These are phyloP conservation scores for Epichloe coenophiala DNA, from an alignment of 2,329 filamentous ascomycete genomes.

Conservation along the genomic window DNA sequence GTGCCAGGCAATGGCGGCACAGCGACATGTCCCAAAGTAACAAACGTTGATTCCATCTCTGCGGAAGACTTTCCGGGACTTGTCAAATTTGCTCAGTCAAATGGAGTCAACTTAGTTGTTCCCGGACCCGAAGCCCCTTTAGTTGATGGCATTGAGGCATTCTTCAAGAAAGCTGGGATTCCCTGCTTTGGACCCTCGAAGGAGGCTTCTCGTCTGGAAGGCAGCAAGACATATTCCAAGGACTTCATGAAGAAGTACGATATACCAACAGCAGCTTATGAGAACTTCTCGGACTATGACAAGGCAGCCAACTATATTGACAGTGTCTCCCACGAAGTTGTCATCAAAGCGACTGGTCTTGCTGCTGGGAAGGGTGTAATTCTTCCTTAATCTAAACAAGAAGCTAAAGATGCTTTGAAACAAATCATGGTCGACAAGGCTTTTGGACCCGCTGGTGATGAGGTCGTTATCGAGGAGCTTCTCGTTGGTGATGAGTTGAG, in stretches of 20 bases:
- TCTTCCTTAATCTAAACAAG: slow-evolving; percentile 66
- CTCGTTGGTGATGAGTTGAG: slow-evolving; percentile 84
- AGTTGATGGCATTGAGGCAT: slow-evolving; percentile 76
- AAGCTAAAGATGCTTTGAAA: slow-evolving; percentile 68
- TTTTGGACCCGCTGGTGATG: slow-evolving; percentile 75
- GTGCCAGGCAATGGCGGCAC: slow-evolving; percentile 83
- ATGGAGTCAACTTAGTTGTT: slow-evolving; percentile 68
- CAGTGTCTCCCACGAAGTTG: slow-evolving; percentile 55
- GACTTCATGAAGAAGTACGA: slow-evolving; percentile 89
- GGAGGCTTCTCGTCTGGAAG: slow-evolving; percentile 79
- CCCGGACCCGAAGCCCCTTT: slow-evolving; percentile 90
- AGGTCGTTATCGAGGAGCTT: slow-evolving; percentile 93
- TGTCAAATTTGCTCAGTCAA: slow-evolving; percentile 58
- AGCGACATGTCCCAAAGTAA: slow-evolving; percentile 52
- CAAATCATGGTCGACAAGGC: slow-evolving; percentile 83
- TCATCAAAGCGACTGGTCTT: slow-evolving; percentile 87
- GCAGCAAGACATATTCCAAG: slow-evolving; percentile 93
- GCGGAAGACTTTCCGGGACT: slow-evolving; percentile 67
- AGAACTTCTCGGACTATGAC: slow-evolving; percentile 72
- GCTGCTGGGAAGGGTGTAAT: slow-evolving; percentile 95
- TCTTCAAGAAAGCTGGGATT: slow-evolving; percentile 63
- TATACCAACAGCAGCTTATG: slow-evolving; percentile 84
- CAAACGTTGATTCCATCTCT: slow-evolving; percentile 56
- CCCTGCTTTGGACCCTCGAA: slow-evolving; percentile 76
- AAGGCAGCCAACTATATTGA: slow-evolving; percentile 64